These are phyloP conservation scores for Cryptococcus floricola DNA, from an alignment of 1,284 basidiomycete species.

Conservation along the genomic window DNA sequence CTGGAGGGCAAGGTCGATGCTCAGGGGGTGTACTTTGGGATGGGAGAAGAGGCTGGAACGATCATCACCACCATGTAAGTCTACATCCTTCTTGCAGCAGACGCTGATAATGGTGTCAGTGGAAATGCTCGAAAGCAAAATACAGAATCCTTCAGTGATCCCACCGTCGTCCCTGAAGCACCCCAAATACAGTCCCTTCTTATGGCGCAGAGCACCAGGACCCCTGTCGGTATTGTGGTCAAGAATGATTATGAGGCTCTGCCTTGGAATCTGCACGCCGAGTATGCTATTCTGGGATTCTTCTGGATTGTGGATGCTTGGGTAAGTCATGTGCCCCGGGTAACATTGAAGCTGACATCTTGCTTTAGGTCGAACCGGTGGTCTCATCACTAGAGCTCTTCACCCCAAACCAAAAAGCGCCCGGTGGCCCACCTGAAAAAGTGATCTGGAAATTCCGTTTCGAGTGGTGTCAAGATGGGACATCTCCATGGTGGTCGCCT, in stretches of 20 bases:
- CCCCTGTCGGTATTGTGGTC: constrained; percentile 38
- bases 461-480: constrained; percentile 33
- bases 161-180: constrained; percentile 5
- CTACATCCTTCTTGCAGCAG: background rate
- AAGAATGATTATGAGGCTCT: constrained; percentile 32
- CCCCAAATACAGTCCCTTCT: constrained; percentile 35
- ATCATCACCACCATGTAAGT: constrained; percentile 37
- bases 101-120: constrained; percentile 1
- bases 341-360: constrained; percentile 1
- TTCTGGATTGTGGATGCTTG: constrained; percentile 47
- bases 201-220: constrained; percentile 35
- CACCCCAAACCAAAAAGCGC: background rate
- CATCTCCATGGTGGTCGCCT: constrained; percentile 37
- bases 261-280: constrained; percentile 38
- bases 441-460: constrained; percentile 44
- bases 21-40: constrained; percentile 31
- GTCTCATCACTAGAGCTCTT: constrained; percentile 12
- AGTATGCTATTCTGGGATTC: constrained; percentile 44
- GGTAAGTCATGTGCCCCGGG: constrained; percentile 18
- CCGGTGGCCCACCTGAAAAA: constrained; percentile 8
- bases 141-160: constrained; percentile 1
- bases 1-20: constrained; percentile 33
- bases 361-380: constrained; percentile 35
- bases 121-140: constrained; percentile 12
- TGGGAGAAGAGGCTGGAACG: constrained; percentile 25